Evolutionary conservation across 2,329 filamentous ascomycete species (phyloP), one percentile per base, ranked within the genome.

Genomic region (Dactylonectria macrodidyma): DNA sequence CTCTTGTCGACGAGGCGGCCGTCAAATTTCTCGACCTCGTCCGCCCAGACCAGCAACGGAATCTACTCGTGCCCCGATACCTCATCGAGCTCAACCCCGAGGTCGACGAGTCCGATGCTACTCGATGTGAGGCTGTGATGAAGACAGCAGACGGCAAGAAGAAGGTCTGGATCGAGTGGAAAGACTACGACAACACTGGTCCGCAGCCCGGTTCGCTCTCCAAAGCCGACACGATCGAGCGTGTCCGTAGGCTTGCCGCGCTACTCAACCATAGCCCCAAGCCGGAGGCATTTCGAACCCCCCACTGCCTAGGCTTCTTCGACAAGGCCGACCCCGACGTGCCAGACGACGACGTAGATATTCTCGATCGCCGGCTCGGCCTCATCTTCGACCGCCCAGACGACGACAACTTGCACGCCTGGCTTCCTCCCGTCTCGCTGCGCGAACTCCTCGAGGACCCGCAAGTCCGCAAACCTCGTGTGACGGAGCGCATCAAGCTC

Each of bases 361-460:
- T 82, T 11, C 75, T 83, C 51, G 82, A 82, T 61, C 75, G 78
- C 54, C 83, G 85, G 12, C 84, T 88, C 14, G 88, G 87, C 3
- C 81, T 90, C 19, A 81, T 89, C 10, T 90, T 89, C 67, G 84
- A 86, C 58, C 83, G 86, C 11, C 86, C 87, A 1, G 62, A 74
- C 0, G 78, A 81, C 16, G 77, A 81, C 22, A 62, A 78, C 3
- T 71, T 83, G 1, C 74, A 83, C 22, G 75, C 81, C 0, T 76
- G 76, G 2, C 68, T 81, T 4, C 78, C 81, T 1, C 86, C 87
- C 0, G 75, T 84, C 1, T 87, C 86, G 2, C 81, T 89, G 2
- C 82, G 83, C 54, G 78, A 85, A 2, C 80, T 89, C 0, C 81
- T 89, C 9, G 72, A 76, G 12, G 74, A 80, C 34, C 26, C 57